These are phyloP conservation scores for Plasmodium blacklocki DNA, from an alignment of 169 alveolate genomes.

Conservation along the genomic window DNA sequence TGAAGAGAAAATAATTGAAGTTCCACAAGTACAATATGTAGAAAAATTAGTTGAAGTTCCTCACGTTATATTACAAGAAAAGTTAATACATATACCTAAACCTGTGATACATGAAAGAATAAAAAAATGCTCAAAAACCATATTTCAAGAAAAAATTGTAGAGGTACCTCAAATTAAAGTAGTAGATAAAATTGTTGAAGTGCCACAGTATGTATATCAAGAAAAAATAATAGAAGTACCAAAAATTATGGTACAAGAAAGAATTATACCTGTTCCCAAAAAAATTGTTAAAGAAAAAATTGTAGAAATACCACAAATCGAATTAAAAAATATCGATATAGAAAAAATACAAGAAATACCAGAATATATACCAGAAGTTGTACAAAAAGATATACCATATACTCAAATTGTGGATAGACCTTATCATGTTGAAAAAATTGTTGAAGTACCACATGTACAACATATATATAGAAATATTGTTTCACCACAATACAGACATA, in stretches of 20 bases:
- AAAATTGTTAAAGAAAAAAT: slow-evolving; percentile 91
- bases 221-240: slow-evolving; percentile 93
- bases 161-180: slow-evolving; percentile 92
- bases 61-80: slow-evolving; percentile 89
- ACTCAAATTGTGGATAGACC: slow-evolving; percentile 86
- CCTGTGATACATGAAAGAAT: slow-evolving; percentile 91
- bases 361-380: slow-evolving; percentile 83
- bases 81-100: slow-evolving; percentile 89
- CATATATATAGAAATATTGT: slow-evolving; percentile 90
- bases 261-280: slow-evolving; percentile 91
- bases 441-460: slow-evolving; percentile 93
- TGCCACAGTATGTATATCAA: slow-evolving; percentile 92
- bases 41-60: slow-evolving; percentile 93
- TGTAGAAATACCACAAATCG: slow-evolving; percentile 92
- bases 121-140: slow-evolving; percentile 89
- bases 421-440: slow-evolving; percentile 91
- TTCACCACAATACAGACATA: slow-evolving; percentile 93
- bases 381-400: slow-evolving; percentile 81
- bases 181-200: slow-evolving; percentile 92
- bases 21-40: slow-evolving; percentile 92
- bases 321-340: slow-evolving; percentile 86
- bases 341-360: slow-evolving; percentile 71
- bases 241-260: slow-evolving; percentile 91
- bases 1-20: slow-evolving; percentile 92
- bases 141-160: slow-evolving; percentile 90